phyloP scores from a whole-genome alignment of 2,329 filamentous ascomycete genomes.

The Venturia oleaginea region DNA sequence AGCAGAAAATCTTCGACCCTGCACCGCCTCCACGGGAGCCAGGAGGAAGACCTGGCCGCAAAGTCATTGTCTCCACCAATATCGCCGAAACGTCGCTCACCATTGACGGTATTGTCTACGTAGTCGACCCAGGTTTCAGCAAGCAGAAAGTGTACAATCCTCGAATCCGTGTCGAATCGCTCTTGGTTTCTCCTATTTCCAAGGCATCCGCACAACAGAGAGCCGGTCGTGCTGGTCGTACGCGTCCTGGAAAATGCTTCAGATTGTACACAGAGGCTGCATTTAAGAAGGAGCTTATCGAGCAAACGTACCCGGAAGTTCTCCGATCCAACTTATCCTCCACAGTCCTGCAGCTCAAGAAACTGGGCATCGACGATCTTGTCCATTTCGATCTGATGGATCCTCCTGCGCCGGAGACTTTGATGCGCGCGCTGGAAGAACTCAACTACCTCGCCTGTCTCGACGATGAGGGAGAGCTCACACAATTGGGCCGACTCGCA shows the following conservation, averaged over 20 bases:
- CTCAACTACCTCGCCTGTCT: constrained; percentile 95
- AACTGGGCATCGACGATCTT: constrained; percentile 87
- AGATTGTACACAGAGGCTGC: constrained; percentile 88
- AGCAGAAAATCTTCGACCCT: constrained; percentile 90
- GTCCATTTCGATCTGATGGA: constrained; percentile 99
- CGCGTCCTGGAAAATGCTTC: constrained; percentile 96
- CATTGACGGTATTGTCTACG: constrained; percentile 97
- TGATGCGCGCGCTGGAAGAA: constrained; percentile 96
- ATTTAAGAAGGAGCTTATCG: constrained; percentile 96
- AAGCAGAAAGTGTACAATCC: constrained; percentile 99
- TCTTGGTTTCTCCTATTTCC: constrained; percentile 95
- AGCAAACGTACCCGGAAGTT: constrained; percentile 95
- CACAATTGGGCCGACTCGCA: constrained; percentile 71
- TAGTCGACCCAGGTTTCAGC: constrained; percentile 97
- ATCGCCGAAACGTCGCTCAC: constrained; percentile 97
- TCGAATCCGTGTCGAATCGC: constrained; percentile 87
- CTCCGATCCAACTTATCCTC: constrained; percentile 89
- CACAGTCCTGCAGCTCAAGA: constrained; percentile 93
- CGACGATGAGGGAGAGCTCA: constrained; percentile 92
- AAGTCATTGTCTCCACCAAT: constrained; percentile 91
- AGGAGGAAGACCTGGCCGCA: constrained; percentile 80
- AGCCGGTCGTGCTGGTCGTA: constrained; percentile 98
- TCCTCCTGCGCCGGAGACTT: constrained; percentile 90
- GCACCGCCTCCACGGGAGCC: constrained; percentile 64
- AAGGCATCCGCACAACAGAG: constrained; percentile 96